Base-by-base conservation (phyloP, 2,329 filamentous ascomycete species). In the Madurella mycetomatis region DNA sequence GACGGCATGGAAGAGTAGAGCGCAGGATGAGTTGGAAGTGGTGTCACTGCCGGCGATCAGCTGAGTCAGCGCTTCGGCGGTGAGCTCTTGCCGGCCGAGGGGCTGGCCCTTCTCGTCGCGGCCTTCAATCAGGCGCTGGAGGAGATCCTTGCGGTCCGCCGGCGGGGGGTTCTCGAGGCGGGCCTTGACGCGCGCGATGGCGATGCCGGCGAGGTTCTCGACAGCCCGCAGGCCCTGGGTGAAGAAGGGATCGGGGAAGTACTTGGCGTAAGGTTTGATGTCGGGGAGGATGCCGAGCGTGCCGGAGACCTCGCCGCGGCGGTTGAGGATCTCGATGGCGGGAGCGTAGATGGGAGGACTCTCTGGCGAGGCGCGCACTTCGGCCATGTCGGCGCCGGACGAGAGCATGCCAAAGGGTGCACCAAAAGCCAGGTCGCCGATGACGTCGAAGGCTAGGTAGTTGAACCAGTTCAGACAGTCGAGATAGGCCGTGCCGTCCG, bases 281-380 rank as follows among this genome's bases (percentile, higher is more conserved):
- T 75, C 71, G 0, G 91, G 90, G 51, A 86, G 75, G 64, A 83
- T 88, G 1, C 91, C 91, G 3, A 96, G 76, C 0, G 90, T 85
- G 4, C 84, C 88, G 12, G 86, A 92, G 31, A 96, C 90, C 66
- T 96, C 91, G 52, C 91, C 92, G 47, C 91, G 80, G 13, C 91
- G 82, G 73, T 96, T 96, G 51, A 96, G 76, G 4, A 95, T 92
- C 71, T 96, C 85, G 58, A 96, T 89, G 9, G 91, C 92, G 0
- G 86, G 82, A 0, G 87, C 87, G 64, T 87, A 90, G 30, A 82
- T 82, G 4, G 87, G 81, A 2, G 81, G 75, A 1, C 79, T 76
- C 55, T 83, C 76, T 0, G 85, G 82, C 0, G 79, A 79, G 56
- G 74, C 72, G 44, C 84, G 80, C 47, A 92, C 83, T 70, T 92